Conservation (phyloP, 2,329 filamentous ascomycete species). For the Neurospora sp. region DNA sequence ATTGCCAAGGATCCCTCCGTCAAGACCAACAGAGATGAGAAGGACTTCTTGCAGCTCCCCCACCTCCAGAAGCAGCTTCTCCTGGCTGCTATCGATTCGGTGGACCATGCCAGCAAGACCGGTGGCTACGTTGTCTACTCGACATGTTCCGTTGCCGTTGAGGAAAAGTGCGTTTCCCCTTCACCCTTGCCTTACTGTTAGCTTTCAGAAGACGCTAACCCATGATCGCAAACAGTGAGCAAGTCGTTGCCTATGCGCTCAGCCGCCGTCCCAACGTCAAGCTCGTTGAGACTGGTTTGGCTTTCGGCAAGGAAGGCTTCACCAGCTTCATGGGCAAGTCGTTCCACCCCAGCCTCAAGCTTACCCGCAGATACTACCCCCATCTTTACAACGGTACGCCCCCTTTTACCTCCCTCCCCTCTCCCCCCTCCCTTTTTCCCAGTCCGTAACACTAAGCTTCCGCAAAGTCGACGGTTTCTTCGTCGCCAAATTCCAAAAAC, state of each 20-base stretch:
- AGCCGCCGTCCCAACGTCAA: conserved; percentile 87
- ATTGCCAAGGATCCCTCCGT: conserved; percentile 95
- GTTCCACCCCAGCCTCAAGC: conserved; percentile 76
- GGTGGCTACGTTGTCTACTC: conserved; percentile 96
- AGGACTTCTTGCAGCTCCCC: conserved; percentile 86
- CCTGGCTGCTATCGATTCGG: conserved; percentile 86
- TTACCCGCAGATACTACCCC: conserved; percentile 80
- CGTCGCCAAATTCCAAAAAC: conserved; percentile 95
- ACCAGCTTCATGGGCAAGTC: conserved; percentile 82
- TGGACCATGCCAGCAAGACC: conserved; percentile 83
- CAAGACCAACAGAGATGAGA: conserved; percentile 96
- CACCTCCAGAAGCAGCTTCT: conserved; percentile 93
- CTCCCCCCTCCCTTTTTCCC: conserved; percentile 32
- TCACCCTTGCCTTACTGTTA: background rate
- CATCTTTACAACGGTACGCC: conserved; percentile 61
- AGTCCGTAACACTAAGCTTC: too few relatives aligned
- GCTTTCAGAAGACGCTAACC: conserved; percentile 1
- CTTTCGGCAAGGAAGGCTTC: conserved; percentile 90
- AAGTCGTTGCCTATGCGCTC: conserved; percentile 74
- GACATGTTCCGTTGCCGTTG: conserved; percentile 87
- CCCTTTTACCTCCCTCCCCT: conserved; percentile 70
- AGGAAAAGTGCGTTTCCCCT: conserved; percentile 49
- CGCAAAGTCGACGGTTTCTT: conserved; percentile 82
- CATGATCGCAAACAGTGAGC: conserved; percentile 10
- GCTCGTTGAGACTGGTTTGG: conserved; percentile 81